Evolutionary conservation across 495 filamentous ascomycete genomes (phyloP), one percentile per base, ranked within the genome.

Genomic region (Penicillium dipodomyicola): DNA sequence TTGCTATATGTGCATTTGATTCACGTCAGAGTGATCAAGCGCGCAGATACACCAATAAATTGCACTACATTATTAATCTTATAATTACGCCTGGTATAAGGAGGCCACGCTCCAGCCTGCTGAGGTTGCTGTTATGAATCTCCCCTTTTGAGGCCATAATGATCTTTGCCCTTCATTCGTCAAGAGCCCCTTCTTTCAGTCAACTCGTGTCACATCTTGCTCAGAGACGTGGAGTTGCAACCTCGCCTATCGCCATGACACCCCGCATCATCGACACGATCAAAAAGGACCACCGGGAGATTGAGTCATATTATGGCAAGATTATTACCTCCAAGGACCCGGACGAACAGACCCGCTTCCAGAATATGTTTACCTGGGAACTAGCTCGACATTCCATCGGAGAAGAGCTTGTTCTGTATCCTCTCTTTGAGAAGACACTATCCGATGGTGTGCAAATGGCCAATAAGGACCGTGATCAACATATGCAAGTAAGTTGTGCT

Each of bases 311-410:
- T 67, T 80, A 80, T 65, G 67, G 81, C 48, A 79, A 82, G 29
- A 82, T 88, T 54, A 59, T 82, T 25, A 65, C 79, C 5, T 69
- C 58, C 4, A 37, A 15, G 33, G 75, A 84, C 50, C 59, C 62
- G 11, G 80, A 84, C 49, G 72, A 78, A 6, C 78, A 78, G 60
- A 70, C 63, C 7, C 69, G 77, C 17, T 87, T 77, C 71, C 79
- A 82, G 58, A 88, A 89, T 52, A 78, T 81, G 52, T 83, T 88
- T 52, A 80, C 81, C 19, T 90, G 86, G 87, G 82, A 84, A 64
- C 71, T 90, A 5, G 81, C 87, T 10, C 79, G 84, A 10, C 80
- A 87, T 63, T 73, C 77, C 0, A 70, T 86, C 53, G 80, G 72
- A 49, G 83, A 89, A 63, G 87, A 89, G 69, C 67, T 90, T 2